Evolutionary conservation across 2,329 filamentous ascomycete species (phyloP), one percentile per base, ranked within the genome.

Genomic region (Pseudofabraea citricarpa): DNA sequence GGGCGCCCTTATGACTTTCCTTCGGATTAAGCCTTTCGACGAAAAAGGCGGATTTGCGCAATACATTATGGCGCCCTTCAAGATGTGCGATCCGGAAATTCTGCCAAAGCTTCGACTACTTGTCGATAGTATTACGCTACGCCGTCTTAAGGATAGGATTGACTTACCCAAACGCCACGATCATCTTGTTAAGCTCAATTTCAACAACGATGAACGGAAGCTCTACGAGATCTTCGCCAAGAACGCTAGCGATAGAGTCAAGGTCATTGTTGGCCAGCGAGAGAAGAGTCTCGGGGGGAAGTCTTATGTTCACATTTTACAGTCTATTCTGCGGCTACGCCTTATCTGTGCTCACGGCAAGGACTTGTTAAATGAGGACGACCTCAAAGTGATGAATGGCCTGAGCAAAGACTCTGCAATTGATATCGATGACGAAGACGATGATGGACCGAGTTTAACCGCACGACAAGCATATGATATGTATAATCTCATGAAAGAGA

Each of bases 301-400:
- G 53, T 85, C 87, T n/a, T 96, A 95, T 59, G 90, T 93, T 36
- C 88, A 95, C 55, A 93, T 98, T 36, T 68, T 98, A 48, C 90
- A 93, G 52, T 87, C 89, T 4, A 95, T 98, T 58, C 76, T 94
- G 52, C 85, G 91, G 22, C 77, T 98, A 15, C 87, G 93, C 8
- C 75, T 95, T 31, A 85, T 97, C 40, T 96, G 90, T 59, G 93
- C 90, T 1, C 91, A 96, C 61, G 93, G 93, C n/a, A 86, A 85
- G 51, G 91, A 97, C 47, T 76, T 98, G 6, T 74, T 98, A 3
- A 87, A 83, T 44, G 81, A 90, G 26, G 85, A 91, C 16, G 91
- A 97, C 56, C 70, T 95, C 36, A 81, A 85, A 52, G 73, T 85
- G 3, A 79, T 91, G 40, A 85, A 90, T 59, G 91, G 90, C 19